Conservation (phyloP, 2,329 filamentous ascomycete genomes). For the Cladosporium phlei region DNA sequence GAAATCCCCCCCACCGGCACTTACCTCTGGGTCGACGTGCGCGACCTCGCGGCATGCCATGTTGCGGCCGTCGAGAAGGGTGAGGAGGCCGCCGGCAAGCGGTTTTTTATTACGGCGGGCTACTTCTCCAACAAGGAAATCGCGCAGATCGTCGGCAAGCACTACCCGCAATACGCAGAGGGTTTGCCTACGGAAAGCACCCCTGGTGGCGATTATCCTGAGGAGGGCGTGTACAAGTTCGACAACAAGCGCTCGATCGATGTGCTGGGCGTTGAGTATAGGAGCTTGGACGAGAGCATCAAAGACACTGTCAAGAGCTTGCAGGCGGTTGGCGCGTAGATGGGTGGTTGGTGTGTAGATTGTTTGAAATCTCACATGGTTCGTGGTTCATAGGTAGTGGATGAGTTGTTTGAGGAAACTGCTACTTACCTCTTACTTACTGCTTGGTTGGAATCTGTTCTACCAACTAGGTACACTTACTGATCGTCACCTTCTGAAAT, state of each 20-base stretch:
- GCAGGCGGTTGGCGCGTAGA: conserved; percentile 48
- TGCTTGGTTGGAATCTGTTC: too few species aligned
- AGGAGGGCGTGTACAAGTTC: conserved; percentile 49
- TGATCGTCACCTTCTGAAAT: too few species aligned
- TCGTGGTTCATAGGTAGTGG: too few species aligned
- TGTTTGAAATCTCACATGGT: too few species aligned
- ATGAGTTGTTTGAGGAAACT: too few species aligned
- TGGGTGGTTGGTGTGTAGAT: too few species aligned
- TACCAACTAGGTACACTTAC: too few species aligned
- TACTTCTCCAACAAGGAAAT: conserved; percentile 59
- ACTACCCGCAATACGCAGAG: conserved; percentile 51
- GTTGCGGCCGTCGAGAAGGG: conserved; percentile 55
- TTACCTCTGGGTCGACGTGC: conserved; percentile 46
- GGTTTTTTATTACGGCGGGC: conserved; percentile 60
- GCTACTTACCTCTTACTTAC: too few species aligned
- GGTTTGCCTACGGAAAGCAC: conserved; percentile 42
- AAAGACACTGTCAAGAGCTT: conserved; percentile 61
- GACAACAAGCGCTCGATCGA: conserved; percentile 53
- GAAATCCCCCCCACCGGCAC: conserved; percentile 54
- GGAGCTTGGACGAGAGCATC: conserved; percentile 53
- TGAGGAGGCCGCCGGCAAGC: conserved; percentile 55
- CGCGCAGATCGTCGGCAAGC: conserved; percentile 50
- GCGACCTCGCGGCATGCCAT: conserved; percentile 59
- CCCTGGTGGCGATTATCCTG: conserved; percentile 43
- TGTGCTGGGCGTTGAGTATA: conserved; percentile 58